These are phyloP conservation scores for Glycine latifolia DNA, from an alignment of 306 rosid genomes.

Conservation along the genomic window DNA sequence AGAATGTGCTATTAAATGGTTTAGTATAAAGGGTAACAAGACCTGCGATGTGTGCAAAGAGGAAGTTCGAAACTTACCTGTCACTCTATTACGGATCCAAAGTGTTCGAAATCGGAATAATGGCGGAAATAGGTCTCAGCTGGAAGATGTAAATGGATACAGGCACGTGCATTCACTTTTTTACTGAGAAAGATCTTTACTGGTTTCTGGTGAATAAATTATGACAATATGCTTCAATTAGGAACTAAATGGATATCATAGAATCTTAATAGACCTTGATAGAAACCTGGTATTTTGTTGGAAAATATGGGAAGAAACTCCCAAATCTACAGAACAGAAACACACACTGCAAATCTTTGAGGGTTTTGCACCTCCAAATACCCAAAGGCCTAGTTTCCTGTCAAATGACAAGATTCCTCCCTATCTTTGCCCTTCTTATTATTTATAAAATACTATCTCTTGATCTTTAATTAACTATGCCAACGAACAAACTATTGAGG, in stretches of 20 bases:
- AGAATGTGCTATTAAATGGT: conserved; percentile 98
- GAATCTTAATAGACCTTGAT: conserved; percentile 15
- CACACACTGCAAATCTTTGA: not conserved
- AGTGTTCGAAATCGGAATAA: conserved; percentile 62
- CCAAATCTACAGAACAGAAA: not conserved
- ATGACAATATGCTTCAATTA: not conserved
- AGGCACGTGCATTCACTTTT: conserved; percentile 59
- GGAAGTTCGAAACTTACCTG: conserved; percentile 86
- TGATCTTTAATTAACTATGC: not conserved
- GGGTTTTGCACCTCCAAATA: not conserved
- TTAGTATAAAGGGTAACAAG: conserved; percentile 94
- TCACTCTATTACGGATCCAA: conserved; percentile 87
- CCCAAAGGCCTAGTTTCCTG: not conserved
- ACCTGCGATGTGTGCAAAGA: conserved; percentile 90
- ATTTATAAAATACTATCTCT: not conserved
- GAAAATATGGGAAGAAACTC: not conserved
- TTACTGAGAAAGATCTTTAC: not conserved
- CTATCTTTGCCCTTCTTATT: not conserved
- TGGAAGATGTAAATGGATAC: conserved; percentile 65
- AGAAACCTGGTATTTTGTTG: not conserved
- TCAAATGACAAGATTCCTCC: not conserved
- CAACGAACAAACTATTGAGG: not conserved
- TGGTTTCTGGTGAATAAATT: conserved; percentile 14
- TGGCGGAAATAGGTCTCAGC: conserved; percentile 64
- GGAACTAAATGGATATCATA: conserved; percentile 21